Percentiles rank a stretch among this genome's conserved stretches.
Conservation (phyloP, 257 asterid genomes). For the Lycium ferocissimum region DNA sequence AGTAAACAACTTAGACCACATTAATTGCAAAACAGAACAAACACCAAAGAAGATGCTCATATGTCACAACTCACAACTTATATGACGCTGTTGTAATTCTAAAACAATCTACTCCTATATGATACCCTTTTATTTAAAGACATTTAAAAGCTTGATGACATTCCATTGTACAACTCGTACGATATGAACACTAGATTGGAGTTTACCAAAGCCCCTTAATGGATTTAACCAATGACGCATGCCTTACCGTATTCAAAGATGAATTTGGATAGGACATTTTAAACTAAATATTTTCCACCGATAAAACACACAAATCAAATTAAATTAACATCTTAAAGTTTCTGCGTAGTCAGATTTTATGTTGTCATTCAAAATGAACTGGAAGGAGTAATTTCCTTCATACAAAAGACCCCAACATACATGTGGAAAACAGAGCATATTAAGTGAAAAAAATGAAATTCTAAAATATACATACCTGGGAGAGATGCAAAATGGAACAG, state of each 20-base stretch:
- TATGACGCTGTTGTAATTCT: neutral
- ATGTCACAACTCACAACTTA: neutral
- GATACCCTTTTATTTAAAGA: neutral
- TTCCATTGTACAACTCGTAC: neutral
- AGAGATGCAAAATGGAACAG: slow-evolving; percentile 61
- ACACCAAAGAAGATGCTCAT: neutral
- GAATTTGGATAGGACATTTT: neutral
- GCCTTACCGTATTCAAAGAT: neutral
- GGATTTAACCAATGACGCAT: too few relatives aligned
- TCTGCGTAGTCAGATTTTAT: neutral
- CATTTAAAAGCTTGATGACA: neutral
- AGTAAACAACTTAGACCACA: neutral
- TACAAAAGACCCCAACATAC: neutral
- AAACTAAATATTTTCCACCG: too few relatives aligned
- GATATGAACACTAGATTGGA: too few relatives aligned
- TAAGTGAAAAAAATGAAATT: neutral
- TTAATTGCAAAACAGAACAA: neutral
- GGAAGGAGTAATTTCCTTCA: neutral
- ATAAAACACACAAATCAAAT: neutral
- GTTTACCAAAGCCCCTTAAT: too few relatives aligned
- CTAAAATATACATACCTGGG: slow-evolving; percentile 47
- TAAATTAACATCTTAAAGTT: neutral
- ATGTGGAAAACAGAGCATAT: neutral
- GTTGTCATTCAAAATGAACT: neutral
- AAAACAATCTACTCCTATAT: neutral